Percentiles rank a stretch among this genome's conserved stretches.
Evolutionary conservation across 257 asterid species (phyloP).

Genomic region (Osmanthus fragrans): DNA sequence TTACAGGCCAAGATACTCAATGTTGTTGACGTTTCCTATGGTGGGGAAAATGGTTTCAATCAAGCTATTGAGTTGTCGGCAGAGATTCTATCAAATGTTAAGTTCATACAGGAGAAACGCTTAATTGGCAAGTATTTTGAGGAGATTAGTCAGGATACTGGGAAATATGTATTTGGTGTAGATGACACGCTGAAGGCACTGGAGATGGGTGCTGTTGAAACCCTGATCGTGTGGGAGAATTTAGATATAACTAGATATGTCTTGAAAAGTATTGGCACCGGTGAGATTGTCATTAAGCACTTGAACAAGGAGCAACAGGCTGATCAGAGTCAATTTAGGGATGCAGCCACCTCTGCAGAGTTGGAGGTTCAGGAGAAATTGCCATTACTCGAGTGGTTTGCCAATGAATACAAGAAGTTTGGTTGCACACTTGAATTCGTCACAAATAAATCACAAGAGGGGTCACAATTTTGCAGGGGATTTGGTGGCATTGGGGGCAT

Average conservation of each 20-base stretch:
- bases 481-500: conserved; percentile 45
- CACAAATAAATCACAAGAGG: conserved; percentile 44
- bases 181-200: conserved; percentile 37
- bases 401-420: conserved; percentile 38
- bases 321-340: conserved; percentile 38
- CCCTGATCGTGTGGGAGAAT: conserved; percentile 41
- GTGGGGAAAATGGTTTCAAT: conserved; percentile 41
- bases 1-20: conserved; percentile 38
- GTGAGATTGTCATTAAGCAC: conserved; percentile 33
- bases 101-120: conserved; percentile 42
- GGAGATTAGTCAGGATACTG: conserved; percentile 42
- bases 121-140: conserved; percentile 36
- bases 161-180: conserved; percentile 35
- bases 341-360: conserved; percentile 26
- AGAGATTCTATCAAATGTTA: conserved; percentile 37
- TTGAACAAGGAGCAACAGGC: conserved; percentile 36
- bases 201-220: conserved; percentile 44
- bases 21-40: conserved; percentile 41
- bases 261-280: conserved; percentile 26
- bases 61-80: conserved; percentile 43
- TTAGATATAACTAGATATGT: conserved; percentile 28
- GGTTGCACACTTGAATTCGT: conserved; percentile 40
- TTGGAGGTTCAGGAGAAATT: conserved; percentile 40
- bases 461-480: conserved; percentile 40
- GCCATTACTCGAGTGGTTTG: conserved; percentile 43